Percentiles rank a stretch among this genome's conserved stretches.
Conservation (phyloP, 2,329 filamentous ascomycete genomes). For the Niveomyces coronatus region DNA sequence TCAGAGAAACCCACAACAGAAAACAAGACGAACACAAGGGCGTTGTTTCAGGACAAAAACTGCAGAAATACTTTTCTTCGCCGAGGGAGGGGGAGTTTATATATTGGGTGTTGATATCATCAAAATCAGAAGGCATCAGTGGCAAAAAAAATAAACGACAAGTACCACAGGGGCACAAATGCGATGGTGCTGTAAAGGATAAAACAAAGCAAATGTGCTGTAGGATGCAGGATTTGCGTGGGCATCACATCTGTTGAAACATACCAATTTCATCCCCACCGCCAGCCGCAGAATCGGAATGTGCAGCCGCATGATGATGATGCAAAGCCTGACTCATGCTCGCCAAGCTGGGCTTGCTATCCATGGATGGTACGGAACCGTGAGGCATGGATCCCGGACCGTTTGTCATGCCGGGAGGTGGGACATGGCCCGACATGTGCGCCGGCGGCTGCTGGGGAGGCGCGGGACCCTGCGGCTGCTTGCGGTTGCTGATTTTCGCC, state of each 20-base stretch:
- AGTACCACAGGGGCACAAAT: slow-evolving; percentile 7
- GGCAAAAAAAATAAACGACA: slow-evolving; percentile 5
- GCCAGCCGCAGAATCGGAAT: slow-evolving; percentile 39
- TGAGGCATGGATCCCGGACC: slow-evolving; percentile 52
- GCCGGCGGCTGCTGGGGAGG: slow-evolving; percentile 43
- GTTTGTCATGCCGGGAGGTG: slow-evolving; percentile 53
- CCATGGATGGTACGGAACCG: slow-evolving; percentile 44
- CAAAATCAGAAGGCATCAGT: slow-evolving; percentile 11
- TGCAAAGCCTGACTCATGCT: slow-evolving; percentile 59
- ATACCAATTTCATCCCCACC: slow-evolving; percentile 89
- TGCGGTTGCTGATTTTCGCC: slow-evolving; percentile 85
- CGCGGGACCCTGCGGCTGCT: slow-evolving; percentile 54
- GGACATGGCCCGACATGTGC: slow-evolving; percentile 59
- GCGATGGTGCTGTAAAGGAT: slow-evolving; percentile 8
- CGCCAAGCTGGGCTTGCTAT: slow-evolving; percentile 50
- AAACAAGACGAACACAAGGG: too few species aligned
- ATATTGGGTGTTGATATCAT: slow-evolving; percentile 10
- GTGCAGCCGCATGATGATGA: slow-evolving; percentile 44
- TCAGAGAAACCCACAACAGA: too few species aligned
- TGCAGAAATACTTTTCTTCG: too few species aligned
- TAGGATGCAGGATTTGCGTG: slow-evolving; percentile 23
- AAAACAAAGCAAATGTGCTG: slow-evolving; percentile 23
- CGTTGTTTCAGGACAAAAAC: too few species aligned
- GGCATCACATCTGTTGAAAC: slow-evolving; percentile 83
- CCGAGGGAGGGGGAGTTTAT: too few species aligned